Evolutionary conservation across 2,329 filamentous ascomycete genomes (phyloP).

Genomic region (Penicillium hesseltinei): DNA sequence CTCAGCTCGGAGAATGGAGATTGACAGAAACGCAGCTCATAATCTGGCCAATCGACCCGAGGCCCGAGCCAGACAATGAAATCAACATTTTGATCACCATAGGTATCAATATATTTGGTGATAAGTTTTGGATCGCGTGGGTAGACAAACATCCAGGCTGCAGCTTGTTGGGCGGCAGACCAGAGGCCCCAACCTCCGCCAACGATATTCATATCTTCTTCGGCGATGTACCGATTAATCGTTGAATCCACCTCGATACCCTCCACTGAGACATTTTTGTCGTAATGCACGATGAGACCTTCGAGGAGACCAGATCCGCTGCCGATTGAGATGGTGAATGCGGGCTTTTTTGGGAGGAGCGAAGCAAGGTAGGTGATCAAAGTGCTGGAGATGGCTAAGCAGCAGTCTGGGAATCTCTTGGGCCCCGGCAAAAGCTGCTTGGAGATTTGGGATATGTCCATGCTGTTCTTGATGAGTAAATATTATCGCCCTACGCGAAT

Average conservation of each 20-base stretch:
- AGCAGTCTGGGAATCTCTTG: slow-evolving; percentile 28
- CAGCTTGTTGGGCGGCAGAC: slow-evolving; percentile 42
- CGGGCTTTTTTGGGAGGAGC: slow-evolving; percentile 26
- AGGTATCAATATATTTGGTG: slow-evolving; percentile 42
- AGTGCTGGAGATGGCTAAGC: slow-evolving; percentile 28
- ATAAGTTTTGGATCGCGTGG: slow-evolving; percentile 50
- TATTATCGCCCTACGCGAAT: too few relatives aligned
- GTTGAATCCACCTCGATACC: slow-evolving; percentile 51
- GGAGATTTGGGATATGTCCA: slow-evolving; percentile 18
- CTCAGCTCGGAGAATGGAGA: slow-evolving; percentile 22
- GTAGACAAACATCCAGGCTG: slow-evolving; percentile 55
- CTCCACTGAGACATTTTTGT: slow-evolving; percentile 33
- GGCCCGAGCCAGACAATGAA: slow-evolving; percentile 35
- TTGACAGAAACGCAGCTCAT: slow-evolving; percentile 27
- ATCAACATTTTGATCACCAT: slow-evolving; percentile 15
- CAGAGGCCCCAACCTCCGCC: slow-evolving; percentile 46
- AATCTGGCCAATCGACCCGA: slow-evolving; percentile 31
- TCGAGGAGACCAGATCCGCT: slow-evolving; percentile 54
- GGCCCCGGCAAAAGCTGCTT: slow-evolving; percentile 19
- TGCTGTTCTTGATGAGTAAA: background rate
- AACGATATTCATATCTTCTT: slow-evolving; percentile 44
- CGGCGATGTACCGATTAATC: slow-evolving; percentile 47
- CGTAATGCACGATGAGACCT: slow-evolving; percentile 36
- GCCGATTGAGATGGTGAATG: slow-evolving; percentile 48
- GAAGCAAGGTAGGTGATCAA: slow-evolving; percentile 19